Evolutionary conservation across 2,329 filamentous ascomycete genomes (phyloP), one percentile per base, ranked within the genome.

Genomic region (Pyrenochaeta sp.): DNA sequence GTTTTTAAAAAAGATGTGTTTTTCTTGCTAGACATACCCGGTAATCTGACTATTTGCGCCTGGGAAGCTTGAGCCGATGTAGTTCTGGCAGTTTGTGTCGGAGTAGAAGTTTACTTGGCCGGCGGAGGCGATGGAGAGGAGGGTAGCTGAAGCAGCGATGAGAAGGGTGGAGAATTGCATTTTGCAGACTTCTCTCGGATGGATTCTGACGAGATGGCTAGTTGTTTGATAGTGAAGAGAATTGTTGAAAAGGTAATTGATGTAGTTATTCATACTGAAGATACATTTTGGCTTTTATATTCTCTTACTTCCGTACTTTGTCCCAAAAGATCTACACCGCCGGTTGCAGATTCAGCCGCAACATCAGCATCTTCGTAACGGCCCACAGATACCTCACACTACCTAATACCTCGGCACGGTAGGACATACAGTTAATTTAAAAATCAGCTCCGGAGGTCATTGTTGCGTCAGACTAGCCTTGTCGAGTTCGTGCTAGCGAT

Each of bases 101-200:
- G 59, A 64, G 50, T 66, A 66, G 30, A 66, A 66, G 47, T 66
- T 66, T 5, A 66, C 58, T n/a, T 66, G 61, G 34, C 61, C 64
- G 8, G 64, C 64, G 4, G 61, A 50, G 7, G 47, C 59, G 5
- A 56, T 9, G 10, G 58, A 49, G 43, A 57, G 19, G 1, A 62
- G 30, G 49, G 34, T 39, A 8, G 53, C 54, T 7, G 62, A 39
- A n/a, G 49, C 51, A 27, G 46, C 54, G 24, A 64, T 44, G 28
- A 59, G 12, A 25, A 52, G 3, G 37, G 32, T 52, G 12, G 53
- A 56, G 50, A 50, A 34, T 1, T 45, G 51, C 58, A 64, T 63
- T 30, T 32, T 50, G 5, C 28, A 3, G 1, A n/a, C 1, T 25
- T 36, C 6, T 10, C 1, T 19, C 19, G 19, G 19, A 19, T 19